phyloP scores from a whole-genome alignment of 2,329 filamentous ascomycete species.

The Penicillium sp. region DNA sequence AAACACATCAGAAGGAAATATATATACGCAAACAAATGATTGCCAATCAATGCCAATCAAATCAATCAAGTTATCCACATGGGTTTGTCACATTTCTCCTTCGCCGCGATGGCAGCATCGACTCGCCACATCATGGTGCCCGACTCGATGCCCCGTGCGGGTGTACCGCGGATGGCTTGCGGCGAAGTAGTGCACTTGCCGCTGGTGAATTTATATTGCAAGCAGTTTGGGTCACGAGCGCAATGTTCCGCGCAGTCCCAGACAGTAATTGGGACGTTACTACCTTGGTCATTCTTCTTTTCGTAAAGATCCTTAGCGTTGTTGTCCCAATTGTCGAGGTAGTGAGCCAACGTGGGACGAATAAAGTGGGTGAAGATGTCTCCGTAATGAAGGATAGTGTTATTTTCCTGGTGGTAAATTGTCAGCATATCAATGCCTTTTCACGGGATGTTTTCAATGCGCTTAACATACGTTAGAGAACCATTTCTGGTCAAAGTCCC shows the following conservation, averaged over 20 bases:
- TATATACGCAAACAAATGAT: conserved; percentile 6
- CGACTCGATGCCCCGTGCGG: conserved; percentile 15
- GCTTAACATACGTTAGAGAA: conserved; percentile 29
- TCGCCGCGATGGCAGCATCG: conserved; percentile 17
- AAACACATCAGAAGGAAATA: not conserved
- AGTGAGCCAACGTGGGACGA: conserved; percentile 19
- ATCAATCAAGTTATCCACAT: conserved; percentile 12
- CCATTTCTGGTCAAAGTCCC: conserved; percentile 32
- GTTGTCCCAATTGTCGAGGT: conserved; percentile 25
- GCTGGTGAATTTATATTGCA: conserved; percentile 22
- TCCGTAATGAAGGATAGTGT: conserved; percentile 21
- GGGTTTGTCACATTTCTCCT: conserved; percentile 15
- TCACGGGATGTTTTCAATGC: not conserved
- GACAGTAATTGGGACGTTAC: conserved; percentile 8
- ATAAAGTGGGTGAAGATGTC: conserved; percentile 29
- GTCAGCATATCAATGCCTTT: not conserved
- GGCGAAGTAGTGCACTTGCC: conserved; percentile 20
- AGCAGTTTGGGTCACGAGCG: conserved; percentile 16
- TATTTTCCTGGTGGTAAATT: conserved; percentile 15
- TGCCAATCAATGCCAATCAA: not conserved
- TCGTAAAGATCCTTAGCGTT: conserved; percentile 9
- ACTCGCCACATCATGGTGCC: conserved; percentile 30
- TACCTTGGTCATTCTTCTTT: conserved; percentile 6
- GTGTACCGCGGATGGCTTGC: conserved; percentile 18
- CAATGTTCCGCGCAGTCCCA: conserved; percentile 27